These are phyloP conservation scores for Tolypocladium guangdongense DNA, from an alignment of 2,329 filamentous ascomycete species.

Conservation along the genomic window DNA sequence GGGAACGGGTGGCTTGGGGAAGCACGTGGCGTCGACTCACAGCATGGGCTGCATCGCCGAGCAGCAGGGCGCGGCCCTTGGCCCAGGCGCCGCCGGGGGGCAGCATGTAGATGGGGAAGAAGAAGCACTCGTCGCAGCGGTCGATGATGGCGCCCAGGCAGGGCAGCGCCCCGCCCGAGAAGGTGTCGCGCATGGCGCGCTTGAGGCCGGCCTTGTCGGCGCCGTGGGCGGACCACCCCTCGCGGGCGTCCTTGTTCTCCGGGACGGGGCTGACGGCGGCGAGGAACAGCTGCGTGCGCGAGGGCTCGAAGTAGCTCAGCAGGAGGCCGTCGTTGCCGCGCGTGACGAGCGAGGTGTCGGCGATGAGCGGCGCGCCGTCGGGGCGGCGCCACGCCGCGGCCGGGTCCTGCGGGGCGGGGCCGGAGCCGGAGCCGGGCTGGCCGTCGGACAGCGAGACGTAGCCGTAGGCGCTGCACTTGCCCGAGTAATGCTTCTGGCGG, in stretches of 20 bases:
- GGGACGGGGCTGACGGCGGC: slow-evolving; percentile 11
- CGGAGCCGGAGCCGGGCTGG: not conserved
- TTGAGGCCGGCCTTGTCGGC: slow-evolving; percentile 11
- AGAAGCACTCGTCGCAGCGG: slow-evolving; percentile 15
- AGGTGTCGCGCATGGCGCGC: slow-evolving; percentile 6
- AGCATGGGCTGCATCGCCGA: slow-evolving; percentile 48
- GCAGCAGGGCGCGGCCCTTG: slow-evolving; percentile 30
- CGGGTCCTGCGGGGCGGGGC: not conserved
- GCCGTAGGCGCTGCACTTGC: slow-evolving; percentile 14
- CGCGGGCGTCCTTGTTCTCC: slow-evolving; percentile 11
- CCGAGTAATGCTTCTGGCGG: slow-evolving; percentile 20
- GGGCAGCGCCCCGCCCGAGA: slow-evolving; percentile 5
- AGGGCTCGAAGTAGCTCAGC: slow-evolving; percentile 10
- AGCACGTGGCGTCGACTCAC: slow-evolving; percentile 2
- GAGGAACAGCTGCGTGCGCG: slow-evolving; percentile 7
- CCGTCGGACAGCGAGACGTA: slow-evolving; percentile 5
- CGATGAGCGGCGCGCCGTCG: slow-evolving; percentile 10
- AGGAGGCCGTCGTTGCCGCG: slow-evolving; percentile 10
- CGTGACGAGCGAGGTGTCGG: slow-evolving; percentile 11
- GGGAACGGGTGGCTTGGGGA: not conserved
- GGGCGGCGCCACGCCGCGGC: slow-evolving; percentile 2
- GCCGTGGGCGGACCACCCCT: slow-evolving; percentile 12
- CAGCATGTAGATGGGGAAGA: slow-evolving; percentile 25
- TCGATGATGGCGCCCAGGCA: slow-evolving; percentile 10
- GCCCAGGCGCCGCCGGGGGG: slow-evolving; percentile 21